Evolutionary conservation across 169 alveolate genomes (phyloP), one percentile per base, ranked within the genome.

Genomic region (Plasmodium berghei): DNA sequence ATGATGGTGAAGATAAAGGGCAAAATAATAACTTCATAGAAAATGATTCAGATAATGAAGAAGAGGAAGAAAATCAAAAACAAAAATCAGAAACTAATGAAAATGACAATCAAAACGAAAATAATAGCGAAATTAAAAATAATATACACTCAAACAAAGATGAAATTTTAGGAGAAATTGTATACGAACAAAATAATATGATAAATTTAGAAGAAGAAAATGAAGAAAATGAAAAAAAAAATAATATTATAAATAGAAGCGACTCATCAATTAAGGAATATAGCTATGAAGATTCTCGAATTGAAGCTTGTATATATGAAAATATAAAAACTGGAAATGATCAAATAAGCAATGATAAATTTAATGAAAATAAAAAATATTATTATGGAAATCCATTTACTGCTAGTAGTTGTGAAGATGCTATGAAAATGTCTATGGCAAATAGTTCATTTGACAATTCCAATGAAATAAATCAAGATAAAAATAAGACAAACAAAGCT

Each of bases 261-360:
- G 55, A 22, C n/a, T 61, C 80, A 45, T 42, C 73, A 20, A 34
- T 61, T 26, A 63, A 40, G n/a, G 74, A 74, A 5, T 62, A 45
- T 18, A 59, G 64, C 22, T 74, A 24, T 45, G 74, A 74, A 45
- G 88, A 74, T 74, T 24, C 74, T 26, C 88, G 63, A 34, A 45
- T 61, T 40, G 63, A 74, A 22, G 73, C 88, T 10, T 61, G 74
- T 20, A 24, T 74, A 55, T 74, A 14, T 26, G 73, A 74, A 9
- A 74, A 63, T 18, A 34, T 34, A 34, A 74, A 61, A n/a, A 5
- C 56, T 14, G 63, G 26, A 10, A n/a, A 20, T 9, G 20, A 8
- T 16, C 20, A 67, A 40, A 9, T 62, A 62, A 24, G n/a, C 5
- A 28, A 28, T 16, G 52, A 42, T 18, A 22, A 61, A 5, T 73